Conservation (phyloP, 306 rosid genomes). For the Elaeagnus macrophylla region DNA sequence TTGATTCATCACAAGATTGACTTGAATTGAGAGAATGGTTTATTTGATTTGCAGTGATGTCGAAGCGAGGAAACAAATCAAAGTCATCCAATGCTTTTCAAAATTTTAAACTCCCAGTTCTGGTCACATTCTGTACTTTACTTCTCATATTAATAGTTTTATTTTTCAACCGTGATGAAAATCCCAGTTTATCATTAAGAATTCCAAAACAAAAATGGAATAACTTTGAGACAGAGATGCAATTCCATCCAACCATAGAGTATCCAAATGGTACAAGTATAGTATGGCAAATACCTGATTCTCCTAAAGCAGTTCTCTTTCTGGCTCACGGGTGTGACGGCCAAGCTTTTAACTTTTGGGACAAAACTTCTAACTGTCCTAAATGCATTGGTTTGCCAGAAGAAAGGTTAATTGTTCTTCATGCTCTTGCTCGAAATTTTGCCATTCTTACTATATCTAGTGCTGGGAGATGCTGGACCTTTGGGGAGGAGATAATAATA, state of each 20-base stretch:
- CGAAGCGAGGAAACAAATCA: slow-evolving; percentile 50
- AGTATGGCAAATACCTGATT: slow-evolving; percentile 78
- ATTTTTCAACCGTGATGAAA: slow-evolving; percentile 18
- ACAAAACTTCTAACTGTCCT: slow-evolving; percentile 49
- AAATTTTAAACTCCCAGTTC: slow-evolving; percentile 23
- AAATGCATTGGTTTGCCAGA: slow-evolving; percentile 83
- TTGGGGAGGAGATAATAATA: slow-evolving; percentile 41
- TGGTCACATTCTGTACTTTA: slow-evolving; percentile 28
- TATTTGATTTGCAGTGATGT: slow-evolving; percentile 44
- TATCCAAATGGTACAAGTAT: slow-evolving; percentile 61
- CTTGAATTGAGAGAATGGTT: neutral
- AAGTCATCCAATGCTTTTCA: slow-evolving; percentile 35
- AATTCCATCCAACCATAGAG: slow-evolving; percentile 46
- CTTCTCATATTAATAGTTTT: slow-evolving; percentile 26
- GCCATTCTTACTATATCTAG: slow-evolving; percentile 73
- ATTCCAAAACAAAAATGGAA: slow-evolving; percentile 43
- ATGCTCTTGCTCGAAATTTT: slow-evolving; percentile 54
- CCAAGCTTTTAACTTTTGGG: slow-evolving; percentile 79
- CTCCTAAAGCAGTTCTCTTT: slow-evolving; percentile 77
- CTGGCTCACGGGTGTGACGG: slow-evolving; percentile 87
- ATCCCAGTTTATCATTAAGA: slow-evolving; percentile 19
- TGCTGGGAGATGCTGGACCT: slow-evolving; percentile 57
- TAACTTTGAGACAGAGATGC: slow-evolving; percentile 45
- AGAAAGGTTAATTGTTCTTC: slow-evolving; percentile 65
- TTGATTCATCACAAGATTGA: neutral